Conservation (phyloP, 2,329 filamentous ascomycete genomes). For the Acarospora socialis region DNA sequence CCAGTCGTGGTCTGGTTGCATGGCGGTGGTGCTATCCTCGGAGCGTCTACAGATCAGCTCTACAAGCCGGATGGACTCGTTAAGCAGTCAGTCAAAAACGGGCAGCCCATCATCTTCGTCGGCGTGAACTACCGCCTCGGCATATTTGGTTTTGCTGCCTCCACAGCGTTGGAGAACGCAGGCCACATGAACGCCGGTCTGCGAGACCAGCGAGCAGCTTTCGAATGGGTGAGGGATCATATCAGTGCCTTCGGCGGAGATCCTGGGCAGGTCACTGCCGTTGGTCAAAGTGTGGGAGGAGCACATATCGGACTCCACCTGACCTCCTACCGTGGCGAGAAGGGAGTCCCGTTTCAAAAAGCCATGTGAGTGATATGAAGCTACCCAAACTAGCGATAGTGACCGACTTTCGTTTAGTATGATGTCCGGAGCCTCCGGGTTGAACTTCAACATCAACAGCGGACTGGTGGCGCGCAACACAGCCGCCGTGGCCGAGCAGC, state of each 20-base stretch:
- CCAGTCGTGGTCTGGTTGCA: slow-evolving; percentile 18
- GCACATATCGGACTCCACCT: slow-evolving; percentile 7
- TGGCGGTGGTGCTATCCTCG: slow-evolving; percentile 17
- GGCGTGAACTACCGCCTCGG: slow-evolving; percentile 17
- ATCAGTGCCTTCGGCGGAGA: slow-evolving; percentile 21
- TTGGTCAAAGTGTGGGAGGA: slow-evolving; percentile 15
- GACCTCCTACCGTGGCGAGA: slow-evolving; percentile 6
- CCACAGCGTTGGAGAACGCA: slow-evolving; percentile 13
- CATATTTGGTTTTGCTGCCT: slow-evolving; percentile 17
- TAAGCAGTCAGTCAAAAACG: slow-evolving; percentile 13
- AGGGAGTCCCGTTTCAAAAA: slow-evolving; percentile 8
- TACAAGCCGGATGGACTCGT: slow-evolving; percentile 17
- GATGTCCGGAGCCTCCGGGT: slow-evolving; percentile 6
- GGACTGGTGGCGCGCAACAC: slow-evolving; percentile 3
- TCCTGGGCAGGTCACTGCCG: slow-evolving; percentile 16
- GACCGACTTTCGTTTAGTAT: no score
- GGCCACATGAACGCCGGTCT: slow-evolving; percentile 20
- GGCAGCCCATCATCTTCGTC: slow-evolving; percentile 15
- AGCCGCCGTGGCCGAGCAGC: slow-evolving; percentile 3
- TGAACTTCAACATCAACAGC: slow-evolving; percentile 6
- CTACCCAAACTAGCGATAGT: no score
- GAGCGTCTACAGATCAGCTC: slow-evolving; percentile 14
- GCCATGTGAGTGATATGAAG: no score
- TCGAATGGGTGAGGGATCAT: slow-evolving; percentile 20
- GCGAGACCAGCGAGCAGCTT: slow-evolving; percentile 20